Evolutionary conservation across 352 stramenopile genomes (phyloP).

Genomic region (Globisporangium paroecandrum): DNA sequence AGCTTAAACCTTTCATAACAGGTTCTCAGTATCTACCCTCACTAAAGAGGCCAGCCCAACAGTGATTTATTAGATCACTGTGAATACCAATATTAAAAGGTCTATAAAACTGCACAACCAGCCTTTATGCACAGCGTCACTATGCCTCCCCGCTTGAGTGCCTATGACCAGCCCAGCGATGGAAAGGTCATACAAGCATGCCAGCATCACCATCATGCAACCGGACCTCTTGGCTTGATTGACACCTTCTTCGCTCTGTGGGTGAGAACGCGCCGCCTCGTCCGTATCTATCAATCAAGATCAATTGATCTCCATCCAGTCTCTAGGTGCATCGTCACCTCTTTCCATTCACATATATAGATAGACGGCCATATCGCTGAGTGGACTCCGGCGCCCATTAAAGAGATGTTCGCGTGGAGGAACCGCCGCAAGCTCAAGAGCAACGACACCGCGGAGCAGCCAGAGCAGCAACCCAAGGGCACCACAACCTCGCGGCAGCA

Average conservation of each 20-base stretch:
- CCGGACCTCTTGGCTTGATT: slow-evolving; percentile 3
- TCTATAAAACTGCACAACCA: background rate
- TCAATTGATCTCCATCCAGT: background rate
- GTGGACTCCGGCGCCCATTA: background rate
- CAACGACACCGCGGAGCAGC: background rate
- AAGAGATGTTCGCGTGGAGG: slow-evolving; percentile 12
- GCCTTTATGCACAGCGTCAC: background rate
- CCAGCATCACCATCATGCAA: slow-evolving; percentile 1
- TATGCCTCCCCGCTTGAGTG: background rate
- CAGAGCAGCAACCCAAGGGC: background rate
- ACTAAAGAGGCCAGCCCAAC: background rate
- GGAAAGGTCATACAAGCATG: background rate
- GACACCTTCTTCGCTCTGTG: background rate
- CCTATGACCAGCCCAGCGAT: background rate
- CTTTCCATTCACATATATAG: background rate
- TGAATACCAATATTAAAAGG: background rate
- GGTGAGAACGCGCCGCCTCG: background rate
- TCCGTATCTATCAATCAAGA: background rate
- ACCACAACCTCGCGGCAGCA: background rate
- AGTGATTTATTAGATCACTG: background rate
- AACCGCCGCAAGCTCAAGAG: slow-evolving; percentile 15
- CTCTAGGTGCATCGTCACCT: background rate
- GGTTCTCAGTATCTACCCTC: too few species aligned
- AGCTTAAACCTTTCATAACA: background rate
- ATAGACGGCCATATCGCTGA: background rate